Evolutionary conservation across 1,284 basidiomycete genomes (phyloP).

Genomic region (Singerocomus inundabilis): DNA sequence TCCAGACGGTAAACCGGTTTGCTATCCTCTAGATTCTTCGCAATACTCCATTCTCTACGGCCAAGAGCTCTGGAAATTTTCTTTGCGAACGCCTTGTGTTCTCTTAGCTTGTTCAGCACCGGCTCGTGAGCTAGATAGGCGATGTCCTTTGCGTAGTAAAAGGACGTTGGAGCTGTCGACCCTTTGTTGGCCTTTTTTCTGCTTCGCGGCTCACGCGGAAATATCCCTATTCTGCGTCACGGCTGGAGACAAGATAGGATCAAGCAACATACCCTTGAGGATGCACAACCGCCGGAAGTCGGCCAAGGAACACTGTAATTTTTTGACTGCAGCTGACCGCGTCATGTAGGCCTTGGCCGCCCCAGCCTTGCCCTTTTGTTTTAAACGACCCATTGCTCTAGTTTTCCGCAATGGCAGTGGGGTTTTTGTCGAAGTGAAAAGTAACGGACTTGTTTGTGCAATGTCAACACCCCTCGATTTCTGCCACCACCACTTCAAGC

Average conservation of each 20-base stretch:
- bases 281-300: slow-evolving; percentile 98
- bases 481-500: slow-evolving; percentile 8
- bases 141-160: slow-evolving; percentile 99
- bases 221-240: slow-evolving; percentile 69
- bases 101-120: slow-evolving; percentile 90
- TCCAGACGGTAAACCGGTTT: slow-evolving; percentile 89
- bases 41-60: slow-evolving; percentile 91
- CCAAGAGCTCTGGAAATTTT: slow-evolving; percentile 94
- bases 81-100: slow-evolving; percentile 99
- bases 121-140: slow-evolving; percentile 98
- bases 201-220: slow-evolving; percentile 92
- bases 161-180: slow-evolving; percentile 93
- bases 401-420: neutral
- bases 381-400: slow-evolving; percentile 78
- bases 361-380: slow-evolving; percentile 87
- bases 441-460: slow-evolving; percentile 27
- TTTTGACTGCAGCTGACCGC: slow-evolving; percentile 86
- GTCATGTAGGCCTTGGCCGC: slow-evolving; percentile 96
- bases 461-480: slow-evolving; percentile 28
- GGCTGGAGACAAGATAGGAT: neutral
- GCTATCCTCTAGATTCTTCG: slow-evolving; percentile 92
- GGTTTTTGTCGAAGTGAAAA: slow-evolving; percentile 3
- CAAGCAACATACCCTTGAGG: slow-evolving; percentile 74
- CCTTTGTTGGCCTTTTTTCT: slow-evolving; percentile 98
- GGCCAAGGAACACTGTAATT: slow-evolving; percentile 93